Base-by-base conservation (phyloP, 805 yeast genomes). In the Starmera amethionina region DNA sequence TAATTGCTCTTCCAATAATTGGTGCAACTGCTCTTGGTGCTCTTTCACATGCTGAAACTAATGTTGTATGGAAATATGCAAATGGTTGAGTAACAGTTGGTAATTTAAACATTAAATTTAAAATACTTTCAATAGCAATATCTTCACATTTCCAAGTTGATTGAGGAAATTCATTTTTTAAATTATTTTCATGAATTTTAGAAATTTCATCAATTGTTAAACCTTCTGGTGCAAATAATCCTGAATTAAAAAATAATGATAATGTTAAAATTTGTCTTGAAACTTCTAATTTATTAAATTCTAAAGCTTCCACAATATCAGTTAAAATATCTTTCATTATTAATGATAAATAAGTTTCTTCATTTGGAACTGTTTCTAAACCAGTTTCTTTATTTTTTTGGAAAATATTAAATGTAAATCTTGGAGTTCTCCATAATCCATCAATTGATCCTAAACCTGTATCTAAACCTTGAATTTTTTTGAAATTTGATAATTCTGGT, bases 131-230 rank as follows among this genome's bases (percentile, higher is more conserved):
- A 30, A 89, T 73, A 0, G 90, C 85, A 33, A 89, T 68, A 56
- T 89, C 96, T 60, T 93, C 98, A 43, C 88, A 74, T 57, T 93
- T 93, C 83, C 85, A 87, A 0, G 96, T 87, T 1, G 94, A 75
- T 50, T 19, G 12, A 29, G 45, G 39, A 10, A 53, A 54, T 6
- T 53, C 58, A 3, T 50, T 52, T 15, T 59, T 56, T 15, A 63
- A 59, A 45, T 66, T 63, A 36, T 70, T 68, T 37, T 59, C 58
- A 29, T 63, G 60, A 13, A 65, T 61, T 19, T 62, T 65, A 36
- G 64, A 62, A 39, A 90, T 64, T 44, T 77, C 79, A 49, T 88
- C 96, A 43, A 88, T 70, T 0, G 94, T 75, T 4, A 82, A 73
- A 31, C 94, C 95, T 1, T 93, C 75, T 34, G 73, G 72, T 1